Percentiles rank a stretch among this genome's conserved stretches.
phyloP scores from a whole-genome alignment of 441 rosid genomes.

The Croton laevigatus region DNA sequence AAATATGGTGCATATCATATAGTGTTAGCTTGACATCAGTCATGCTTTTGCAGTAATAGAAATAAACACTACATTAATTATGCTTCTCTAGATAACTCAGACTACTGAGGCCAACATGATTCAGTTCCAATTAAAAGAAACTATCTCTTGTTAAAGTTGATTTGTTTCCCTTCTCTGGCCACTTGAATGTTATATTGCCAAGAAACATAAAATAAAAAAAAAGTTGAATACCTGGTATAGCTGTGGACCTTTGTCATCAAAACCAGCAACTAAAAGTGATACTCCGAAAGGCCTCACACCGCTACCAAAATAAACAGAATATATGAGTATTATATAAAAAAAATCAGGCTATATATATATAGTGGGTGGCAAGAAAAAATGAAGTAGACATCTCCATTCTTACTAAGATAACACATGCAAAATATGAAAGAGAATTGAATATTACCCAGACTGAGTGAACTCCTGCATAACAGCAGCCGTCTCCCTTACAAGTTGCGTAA shows the following conservation, averaged over 20 bases:
- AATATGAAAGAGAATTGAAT: background rate
- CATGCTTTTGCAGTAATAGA: background rate
- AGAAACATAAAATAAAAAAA: conserved; percentile 36
- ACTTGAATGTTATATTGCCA: conserved; percentile 11
- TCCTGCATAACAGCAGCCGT: conserved; percentile 99
- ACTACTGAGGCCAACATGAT: background rate
- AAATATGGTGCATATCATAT: too few relatives aligned
- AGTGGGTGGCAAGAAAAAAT: background rate
- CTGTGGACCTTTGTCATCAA: conserved; percentile 28
- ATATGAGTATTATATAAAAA: conserved; percentile 13
- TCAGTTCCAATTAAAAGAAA: background rate
- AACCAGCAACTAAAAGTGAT: conserved; percentile 28
- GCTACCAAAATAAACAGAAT: conserved; percentile 19
- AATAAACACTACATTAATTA: background rate
- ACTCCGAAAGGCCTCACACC: conserved; percentile 33
- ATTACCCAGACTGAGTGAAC: conserved; percentile 97
- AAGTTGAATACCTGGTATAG: conserved; percentile 23
- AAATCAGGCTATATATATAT: background rate
- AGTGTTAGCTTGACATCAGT: background rate
- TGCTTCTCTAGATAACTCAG: background rate
- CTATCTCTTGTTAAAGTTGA: background rate
- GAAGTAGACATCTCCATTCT: background rate
- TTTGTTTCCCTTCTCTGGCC: background rate
- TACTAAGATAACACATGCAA: background rate
- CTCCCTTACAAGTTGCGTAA: conserved; percentile 95